Percentiles rank a stretch among this genome's conserved stretches.
Evolutionary conservation across 2,329 filamentous ascomycete genomes (phyloP).

Genomic region (Ceratocystis colombiana): DNA sequence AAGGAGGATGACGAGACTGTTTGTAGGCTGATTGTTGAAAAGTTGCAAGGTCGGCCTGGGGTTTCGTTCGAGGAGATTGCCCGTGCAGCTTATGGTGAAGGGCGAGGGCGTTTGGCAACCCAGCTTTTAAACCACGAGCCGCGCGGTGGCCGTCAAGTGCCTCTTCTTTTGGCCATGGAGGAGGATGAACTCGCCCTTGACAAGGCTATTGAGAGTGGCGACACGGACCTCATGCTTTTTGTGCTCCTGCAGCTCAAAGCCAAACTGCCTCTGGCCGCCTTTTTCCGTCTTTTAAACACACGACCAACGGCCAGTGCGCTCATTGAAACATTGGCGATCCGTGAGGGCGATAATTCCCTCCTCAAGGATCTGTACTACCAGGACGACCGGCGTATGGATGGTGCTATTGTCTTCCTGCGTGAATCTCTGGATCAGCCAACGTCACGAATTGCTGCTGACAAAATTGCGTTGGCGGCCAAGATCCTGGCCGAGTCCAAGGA

Average conservation of each 20-base stretch:
- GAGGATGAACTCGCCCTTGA: constrained; percentile 91
- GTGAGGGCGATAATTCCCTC: constrained; percentile 62
- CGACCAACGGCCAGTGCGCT: constrained; percentile 79
- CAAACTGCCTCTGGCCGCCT: constrained; percentile 78
- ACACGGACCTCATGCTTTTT: constrained; percentile 84
- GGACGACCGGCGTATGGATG: constrained; percentile 81
- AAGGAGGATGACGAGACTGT: constrained; percentile 79
- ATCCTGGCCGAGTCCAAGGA: constrained; percentile 78
- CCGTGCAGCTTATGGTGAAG: constrained; percentile 86
- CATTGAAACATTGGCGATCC: constrained; percentile 68
- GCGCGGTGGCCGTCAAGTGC: constrained; percentile 89
- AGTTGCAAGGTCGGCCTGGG: constrained; percentile 74
- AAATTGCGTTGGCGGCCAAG: constrained; percentile 76
- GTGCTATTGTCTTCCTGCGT: constrained; percentile 73
- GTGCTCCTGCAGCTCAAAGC: constrained; percentile 81
- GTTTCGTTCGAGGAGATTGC: constrained; percentile 96
- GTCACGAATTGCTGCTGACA: constrained; percentile 63
- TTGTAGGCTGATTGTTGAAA: constrained; percentile 75
- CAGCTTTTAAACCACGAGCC: constrained; percentile 88
- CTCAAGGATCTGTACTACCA: constrained; percentile 97
- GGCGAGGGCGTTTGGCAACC: constrained; percentile 76
- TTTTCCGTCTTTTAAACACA: constrained; percentile 83
- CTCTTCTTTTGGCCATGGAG: constrained; percentile 84
- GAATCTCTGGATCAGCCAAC: constrained; percentile 70
- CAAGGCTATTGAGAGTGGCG: constrained; percentile 91